Evolutionary conservation across 164 flowering plant species (phyloP), one percentile per base, ranked within the genome.

Genomic region (Annona squamosa): DNA sequence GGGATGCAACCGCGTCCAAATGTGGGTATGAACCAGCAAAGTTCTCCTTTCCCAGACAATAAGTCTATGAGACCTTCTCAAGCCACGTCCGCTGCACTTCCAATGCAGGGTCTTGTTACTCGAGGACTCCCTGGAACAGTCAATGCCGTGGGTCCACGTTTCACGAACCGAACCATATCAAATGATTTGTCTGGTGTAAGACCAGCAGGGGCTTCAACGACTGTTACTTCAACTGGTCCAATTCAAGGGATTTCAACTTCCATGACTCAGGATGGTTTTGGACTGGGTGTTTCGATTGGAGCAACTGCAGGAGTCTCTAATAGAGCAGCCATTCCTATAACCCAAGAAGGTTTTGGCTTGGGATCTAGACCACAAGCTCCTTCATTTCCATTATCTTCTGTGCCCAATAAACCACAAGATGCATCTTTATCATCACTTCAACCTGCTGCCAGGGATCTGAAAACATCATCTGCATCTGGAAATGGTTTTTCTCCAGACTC

Each of bases 401-500:
- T 85, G n/a, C 48, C 84, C 62, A n/a, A 81, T 63, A 85, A 73
- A 65, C 80, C 86, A 45, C 84, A 71, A 77, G 67, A 82, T 74
- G 43, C 56, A 19, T 75, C 71, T 52, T 59, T 84, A 62, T 45
- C 82, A 45, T 65, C 86, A 64, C 71, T 81, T 67, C 87, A 80
- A 71, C 73, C 81, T 9, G 72, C 75, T 59, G 68, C 72, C 73
- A 85, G 84, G 77, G 88, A 87, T 78, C 78, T 90, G 37, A 89
- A 82, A 80, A 74, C 84, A 72, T 48, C 67, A 48, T 73, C 74
- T 48, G 81, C 68, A 71, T 80, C 93, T 78, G 97, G 92, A 74
- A 90, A 91, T 85, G 97, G 94, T 4, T 79, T 81, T 79, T 78
- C 86, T 68, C 80, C 88, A 18, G 83, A 82, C 72, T 79, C 92